Percentiles rank a stretch among this genome's conserved stretches.
Evolutionary conservation across 2,329 filamentous ascomycete genomes (phyloP).

Genomic region (Diaporthe velutina): DNA sequence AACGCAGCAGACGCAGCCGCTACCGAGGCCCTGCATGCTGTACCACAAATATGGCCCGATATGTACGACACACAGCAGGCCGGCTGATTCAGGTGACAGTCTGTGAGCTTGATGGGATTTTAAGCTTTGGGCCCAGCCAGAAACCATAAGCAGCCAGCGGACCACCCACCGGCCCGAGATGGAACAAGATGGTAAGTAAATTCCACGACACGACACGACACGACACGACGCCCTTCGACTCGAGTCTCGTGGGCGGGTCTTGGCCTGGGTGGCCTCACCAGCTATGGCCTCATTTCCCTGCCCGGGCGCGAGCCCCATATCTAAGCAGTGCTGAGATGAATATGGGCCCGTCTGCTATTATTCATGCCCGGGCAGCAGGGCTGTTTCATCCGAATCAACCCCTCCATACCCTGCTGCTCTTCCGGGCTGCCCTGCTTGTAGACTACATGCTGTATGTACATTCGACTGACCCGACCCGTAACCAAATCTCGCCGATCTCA

Average conservation of each 20-base stretch:
- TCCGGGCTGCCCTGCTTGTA: not conserved
- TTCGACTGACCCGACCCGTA: not conserved
- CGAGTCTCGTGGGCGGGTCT: not conserved
- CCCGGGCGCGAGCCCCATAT: constrained; percentile 2
- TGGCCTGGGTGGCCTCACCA: not conserved
- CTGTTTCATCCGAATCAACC: constrained; percentile 30
- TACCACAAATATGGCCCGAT: constrained; percentile 19
- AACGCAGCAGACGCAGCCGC: constrained; percentile 22
- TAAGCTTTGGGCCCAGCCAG: constrained; percentile 26
- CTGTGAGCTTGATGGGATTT: constrained; percentile 24
- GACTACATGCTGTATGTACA: not conserved
- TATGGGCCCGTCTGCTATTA: constrained; percentile 25
- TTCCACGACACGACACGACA: not conserved
- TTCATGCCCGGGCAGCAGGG: constrained; percentile 22
- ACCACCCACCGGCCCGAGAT: constrained; percentile 16
- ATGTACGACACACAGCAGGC: constrained; percentile 17
- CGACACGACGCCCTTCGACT: constrained; percentile 1
- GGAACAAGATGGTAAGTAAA: too few relatives aligned
- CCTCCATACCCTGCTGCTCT: constrained; percentile 15
- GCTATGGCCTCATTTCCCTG: constrained; percentile 17
- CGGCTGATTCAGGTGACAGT: constrained; percentile 30
- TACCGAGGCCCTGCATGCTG: constrained; percentile 28
- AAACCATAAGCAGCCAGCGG: not conserved
- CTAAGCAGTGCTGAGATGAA: constrained; percentile 3
- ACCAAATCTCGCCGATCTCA: constrained; percentile 21